These are phyloP conservation scores for Drosera capensis DNA, from an alignment of 148 eudicot genomes.

Conservation along the genomic window DNA sequence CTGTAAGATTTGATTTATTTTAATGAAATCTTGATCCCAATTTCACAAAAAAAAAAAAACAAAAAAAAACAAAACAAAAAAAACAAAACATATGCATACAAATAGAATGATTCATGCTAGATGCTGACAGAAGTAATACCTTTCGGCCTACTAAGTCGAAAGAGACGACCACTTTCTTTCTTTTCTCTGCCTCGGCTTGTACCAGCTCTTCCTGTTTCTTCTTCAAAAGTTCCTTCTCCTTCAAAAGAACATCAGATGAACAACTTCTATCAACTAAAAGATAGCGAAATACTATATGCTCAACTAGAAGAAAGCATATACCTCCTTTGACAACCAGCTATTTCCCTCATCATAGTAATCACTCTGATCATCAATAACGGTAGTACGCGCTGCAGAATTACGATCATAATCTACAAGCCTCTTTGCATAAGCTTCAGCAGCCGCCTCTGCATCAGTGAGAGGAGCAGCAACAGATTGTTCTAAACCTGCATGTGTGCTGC, in stretches of 20 bases:
- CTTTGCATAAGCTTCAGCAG: conserved; percentile 94
- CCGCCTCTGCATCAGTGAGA: conserved; percentile 61
- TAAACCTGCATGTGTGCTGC: conserved; percentile 89
- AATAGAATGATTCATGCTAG: neutral
- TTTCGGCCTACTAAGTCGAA: conserved; percentile 97
- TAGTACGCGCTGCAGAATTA: conserved; percentile 94
- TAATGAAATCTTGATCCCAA: too few species aligned
- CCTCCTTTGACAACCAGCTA: conserved; percentile 93
- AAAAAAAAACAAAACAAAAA: neutral
- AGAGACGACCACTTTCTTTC: conserved; percentile 79
- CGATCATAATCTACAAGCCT: conserved; percentile 97
- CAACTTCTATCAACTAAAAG: neutral
- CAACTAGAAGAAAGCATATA: neutral
- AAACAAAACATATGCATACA: neutral
- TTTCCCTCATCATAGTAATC: conserved; percentile 92
- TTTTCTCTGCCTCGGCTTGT: conserved; percentile 65
- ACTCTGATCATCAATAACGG: conserved; percentile 97
- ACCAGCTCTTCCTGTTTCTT: conserved; percentile 79
- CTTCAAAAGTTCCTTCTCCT: conserved; percentile 86
- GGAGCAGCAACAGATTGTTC: conserved; percentile 36
- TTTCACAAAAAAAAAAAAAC: too few species aligned
- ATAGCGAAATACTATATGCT: neutral
- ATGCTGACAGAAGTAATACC: conserved; percentile 31
- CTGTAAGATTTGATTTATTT: too few species aligned
- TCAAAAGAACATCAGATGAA: conserved; percentile 3